A percentile compares a stretch with the other conserved stretches of the same genome.
Conservation (phyloP, 1,284 basidiomycete genomes). For the Cutaneotrichosporon cyanovorans region DNA sequence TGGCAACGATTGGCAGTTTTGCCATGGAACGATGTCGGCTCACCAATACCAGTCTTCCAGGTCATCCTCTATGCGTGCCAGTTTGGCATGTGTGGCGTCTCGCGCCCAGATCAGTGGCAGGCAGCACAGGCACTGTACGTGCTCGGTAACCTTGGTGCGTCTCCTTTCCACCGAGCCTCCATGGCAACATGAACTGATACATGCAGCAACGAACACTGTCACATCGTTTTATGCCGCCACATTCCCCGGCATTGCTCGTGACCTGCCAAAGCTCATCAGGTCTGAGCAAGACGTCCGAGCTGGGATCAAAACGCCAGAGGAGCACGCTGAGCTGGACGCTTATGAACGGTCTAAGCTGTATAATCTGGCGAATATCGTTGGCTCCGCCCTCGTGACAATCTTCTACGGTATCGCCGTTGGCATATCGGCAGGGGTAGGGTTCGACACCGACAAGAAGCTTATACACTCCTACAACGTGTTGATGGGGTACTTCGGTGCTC, state of each 20-base stretch:
- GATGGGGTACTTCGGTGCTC: conserved; percentile 12
- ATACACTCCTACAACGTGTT: conserved; percentile 11
- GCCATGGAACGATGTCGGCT: too few species aligned
- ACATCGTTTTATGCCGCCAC: conserved; percentile 16
- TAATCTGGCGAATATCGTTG: conserved; percentile 9
- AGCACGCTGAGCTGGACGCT: conserved; percentile 12
- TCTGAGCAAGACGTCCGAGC: conserved; percentile 12
- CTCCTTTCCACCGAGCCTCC: too few species aligned
- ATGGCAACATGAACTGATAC: background rate
- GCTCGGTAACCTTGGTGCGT: conserved; percentile 5
- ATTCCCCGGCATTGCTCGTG: conserved; percentile 13
- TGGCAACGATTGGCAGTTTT: background rate
- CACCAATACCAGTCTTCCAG: too few species aligned
- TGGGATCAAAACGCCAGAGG: conserved; percentile 13
- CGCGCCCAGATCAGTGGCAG: conserved; percentile 12
- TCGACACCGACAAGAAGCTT: conserved; percentile 1
- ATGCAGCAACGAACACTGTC: conserved; percentile 5
- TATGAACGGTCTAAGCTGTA: conserved; percentile 17
- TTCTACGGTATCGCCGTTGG: conserved; percentile 8
- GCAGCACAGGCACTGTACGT: conserved; percentile 14
- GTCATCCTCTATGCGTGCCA: background rate
- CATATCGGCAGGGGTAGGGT: conserved; percentile 9
- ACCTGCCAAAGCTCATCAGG: conserved; percentile 14
- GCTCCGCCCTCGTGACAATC: conserved; percentile 10
- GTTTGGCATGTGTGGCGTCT: conserved; percentile 13